Percentiles rank a stretch among this genome's conserved stretches.
phyloP scores from a whole-genome alignment of 1,284 basidiomycete species.

The Apiotrichum laibachii region DNA sequence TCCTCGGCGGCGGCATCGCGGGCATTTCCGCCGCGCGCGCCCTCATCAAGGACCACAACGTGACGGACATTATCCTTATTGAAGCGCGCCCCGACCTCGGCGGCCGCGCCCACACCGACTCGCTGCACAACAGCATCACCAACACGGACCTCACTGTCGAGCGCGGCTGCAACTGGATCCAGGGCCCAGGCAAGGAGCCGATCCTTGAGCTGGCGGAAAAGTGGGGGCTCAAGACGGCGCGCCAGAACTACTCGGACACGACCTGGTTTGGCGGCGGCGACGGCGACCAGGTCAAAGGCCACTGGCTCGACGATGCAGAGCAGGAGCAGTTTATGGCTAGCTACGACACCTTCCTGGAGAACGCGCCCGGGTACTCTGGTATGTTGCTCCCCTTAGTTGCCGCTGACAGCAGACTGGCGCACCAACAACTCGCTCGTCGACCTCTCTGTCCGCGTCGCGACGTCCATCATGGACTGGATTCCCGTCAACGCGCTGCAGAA shows the following conservation, averaged over 20 bases:
- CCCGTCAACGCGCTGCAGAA: slow-evolving; percentile 20
- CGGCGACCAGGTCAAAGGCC: slow-evolving; percentile 10
- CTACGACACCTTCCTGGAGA: slow-evolving; percentile 20
- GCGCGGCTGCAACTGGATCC: slow-evolving; percentile 68
- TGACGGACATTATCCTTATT: slow-evolving; percentile 62
- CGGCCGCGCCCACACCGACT: slow-evolving; percentile 59
- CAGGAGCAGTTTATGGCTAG: slow-evolving; percentile 11
- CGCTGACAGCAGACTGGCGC: slow-evolving; percentile 14
- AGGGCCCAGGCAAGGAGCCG: slow-evolving; percentile 57
- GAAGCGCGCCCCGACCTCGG: slow-evolving; percentile 63
- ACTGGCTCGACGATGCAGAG: slow-evolving; percentile 13
- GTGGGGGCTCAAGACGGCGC: slow-evolving; percentile 56
- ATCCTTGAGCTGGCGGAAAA: slow-evolving; percentile 57
- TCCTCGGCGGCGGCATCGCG: slow-evolving; percentile 64
- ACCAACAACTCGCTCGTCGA: slow-evolving; percentile 25
- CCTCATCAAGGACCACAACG: slow-evolving; percentile 57
- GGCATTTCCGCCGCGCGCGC: slow-evolving; percentile 66
- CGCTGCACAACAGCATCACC: slow-evolving; percentile 40
- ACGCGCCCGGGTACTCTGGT: slow-evolving; percentile 22
- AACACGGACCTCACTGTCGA: slow-evolving; percentile 56
- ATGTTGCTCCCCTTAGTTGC: not conserved
- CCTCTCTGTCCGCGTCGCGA: slow-evolving; percentile 23
- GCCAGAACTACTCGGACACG: slow-evolving; percentile 16
- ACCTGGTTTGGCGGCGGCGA: slow-evolving; percentile 19
- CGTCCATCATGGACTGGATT: slow-evolving; percentile 29